Conservation (phyloP, 2,329 filamentous ascomycete species). For the Bipolaris victoriae region DNA sequence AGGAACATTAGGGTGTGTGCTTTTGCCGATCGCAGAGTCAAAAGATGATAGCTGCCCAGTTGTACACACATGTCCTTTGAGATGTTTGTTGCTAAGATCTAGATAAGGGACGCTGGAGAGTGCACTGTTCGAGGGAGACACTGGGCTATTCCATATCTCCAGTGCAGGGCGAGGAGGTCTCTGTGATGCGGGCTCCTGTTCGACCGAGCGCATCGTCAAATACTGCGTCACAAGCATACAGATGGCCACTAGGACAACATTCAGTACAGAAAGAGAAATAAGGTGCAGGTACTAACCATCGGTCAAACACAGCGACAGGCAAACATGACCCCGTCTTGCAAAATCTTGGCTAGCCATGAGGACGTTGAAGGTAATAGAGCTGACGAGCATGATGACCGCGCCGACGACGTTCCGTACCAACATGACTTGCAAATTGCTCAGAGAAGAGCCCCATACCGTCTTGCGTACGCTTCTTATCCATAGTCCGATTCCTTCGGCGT, state of each 20-base stretch:
- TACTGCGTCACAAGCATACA: conserved; percentile 30
- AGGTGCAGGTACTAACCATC: conserved; percentile 42
- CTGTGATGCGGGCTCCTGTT: not conserved
- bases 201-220: conserved; percentile 23
- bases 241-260: conserved; percentile 16
- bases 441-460: conserved; percentile 1
- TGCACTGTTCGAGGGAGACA: not conserved
- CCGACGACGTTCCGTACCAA: conserved; percentile 36
- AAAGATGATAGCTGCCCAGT: conserved; percentile 2
- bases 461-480: conserved; percentile 1
- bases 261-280: not conserved
- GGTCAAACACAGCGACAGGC: conserved; percentile 46
- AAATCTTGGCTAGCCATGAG: conserved; percentile 36
- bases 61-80: not conserved
- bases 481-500: not conserved
- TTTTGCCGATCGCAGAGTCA: not conserved
- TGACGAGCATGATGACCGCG: conserved; percentile 38
- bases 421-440: conserved; percentile 26
- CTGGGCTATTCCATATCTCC: not conserved
- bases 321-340: conserved; percentile 44
- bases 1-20: not conserved
- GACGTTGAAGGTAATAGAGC: conserved; percentile 45
- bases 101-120: not conserved
- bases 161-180: not conserved
- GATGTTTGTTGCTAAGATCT: not conserved